Evolutionary conservation across 306 rosid genomes (phyloP).

Genomic region (Clitoria ternatea): DNA sequence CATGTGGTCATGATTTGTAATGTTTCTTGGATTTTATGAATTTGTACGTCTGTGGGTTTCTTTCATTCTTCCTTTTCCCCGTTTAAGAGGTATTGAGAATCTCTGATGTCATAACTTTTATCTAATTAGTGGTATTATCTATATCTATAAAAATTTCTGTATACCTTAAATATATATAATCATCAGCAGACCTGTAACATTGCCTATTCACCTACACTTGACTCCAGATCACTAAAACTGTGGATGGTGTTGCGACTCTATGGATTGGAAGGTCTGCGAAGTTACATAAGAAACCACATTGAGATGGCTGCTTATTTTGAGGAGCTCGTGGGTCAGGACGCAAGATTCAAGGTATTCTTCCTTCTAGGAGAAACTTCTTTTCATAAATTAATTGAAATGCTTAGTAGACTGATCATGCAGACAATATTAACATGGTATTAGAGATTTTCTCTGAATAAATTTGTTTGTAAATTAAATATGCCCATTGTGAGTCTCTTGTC

Average conservation of each 20-base stretch:
- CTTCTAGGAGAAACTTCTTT: not conserved
- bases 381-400: not conserved
- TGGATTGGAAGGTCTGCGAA: slow-evolving; percentile 73
- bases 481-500: slow-evolving; percentile 7
- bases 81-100: not conserved
- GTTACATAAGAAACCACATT: slow-evolving; percentile 68
- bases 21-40: slow-evolving; percentile 8
- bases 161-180: not conserved
- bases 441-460: not conserved
- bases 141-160: not conserved
- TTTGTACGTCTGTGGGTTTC: not conserved
- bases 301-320: slow-evolving; percentile 70
- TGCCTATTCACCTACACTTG: slow-evolving; percentile 11
- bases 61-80: not conserved
- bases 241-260: slow-evolving; percentile 94
- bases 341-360: slow-evolving; percentile 71
- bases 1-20: slow-evolving; percentile 15
- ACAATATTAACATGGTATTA: not conserved
- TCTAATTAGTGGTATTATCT: not conserved
- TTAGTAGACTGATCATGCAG: not conserved
- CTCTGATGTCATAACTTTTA: not conserved
- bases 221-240: slow-evolving; percentile 71
- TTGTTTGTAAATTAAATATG: not conserved
- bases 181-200: not conserved
- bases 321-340: slow-evolving; percentile 60